Percentiles rank a stretch among this genome's conserved stretches.
phyloP scores from a whole-genome alignment of 306 rosid species.

The Casuarina equisetifolia region DNA sequence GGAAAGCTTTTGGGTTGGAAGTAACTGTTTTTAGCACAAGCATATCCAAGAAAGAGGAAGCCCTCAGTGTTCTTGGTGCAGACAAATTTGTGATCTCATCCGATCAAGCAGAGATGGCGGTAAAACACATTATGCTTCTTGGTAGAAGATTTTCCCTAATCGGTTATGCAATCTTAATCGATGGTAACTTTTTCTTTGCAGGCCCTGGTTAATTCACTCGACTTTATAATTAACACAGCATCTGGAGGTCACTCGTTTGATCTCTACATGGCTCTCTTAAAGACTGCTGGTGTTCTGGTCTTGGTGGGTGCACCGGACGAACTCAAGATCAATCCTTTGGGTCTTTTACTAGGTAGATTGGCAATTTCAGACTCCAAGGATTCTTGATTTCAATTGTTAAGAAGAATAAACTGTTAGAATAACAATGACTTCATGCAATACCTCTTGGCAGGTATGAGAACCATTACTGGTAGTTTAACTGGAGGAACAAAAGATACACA shows the following conservation, averaged over 20 bases:
- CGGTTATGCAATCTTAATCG: background rate
- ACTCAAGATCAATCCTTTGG: slow-evolving; percentile 67
- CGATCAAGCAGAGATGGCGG: slow-evolving; percentile 65
- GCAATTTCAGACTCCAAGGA: background rate
- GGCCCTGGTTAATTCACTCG: slow-evolving; percentile 62
- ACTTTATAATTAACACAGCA: slow-evolving; percentile 78
- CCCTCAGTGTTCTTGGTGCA: slow-evolving; percentile 63
- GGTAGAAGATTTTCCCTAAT: slow-evolving; percentile 2
- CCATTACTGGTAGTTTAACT: slow-evolving; percentile 52
- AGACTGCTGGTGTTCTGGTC: slow-evolving; percentile 55
- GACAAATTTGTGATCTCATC: slow-evolving; percentile 74
- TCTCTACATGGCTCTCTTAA: slow-evolving; percentile 69
- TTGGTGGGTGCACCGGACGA: slow-evolving; percentile 73
- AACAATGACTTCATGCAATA: background rate
- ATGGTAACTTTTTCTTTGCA: slow-evolving; percentile 25
- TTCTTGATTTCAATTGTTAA: slow-evolving; percentile 8
- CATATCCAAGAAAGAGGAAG: slow-evolving; percentile 78
- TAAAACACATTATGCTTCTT: slow-evolving; percentile 23
- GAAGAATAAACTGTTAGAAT: background rate
- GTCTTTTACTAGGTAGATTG: slow-evolving; percentile 51
- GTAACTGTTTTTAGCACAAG: slow-evolving; percentile 82
- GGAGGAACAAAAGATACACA: slow-evolving; percentile 71
- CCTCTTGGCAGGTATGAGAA: slow-evolving; percentile 52
- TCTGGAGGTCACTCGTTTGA: slow-evolving; percentile 85
- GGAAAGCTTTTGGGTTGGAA: slow-evolving; percentile 72